Evolutionary conservation across 2,329 filamentous ascomycete genomes (phyloP).

Genomic region (Pseudocercospora fijiensis): DNA sequence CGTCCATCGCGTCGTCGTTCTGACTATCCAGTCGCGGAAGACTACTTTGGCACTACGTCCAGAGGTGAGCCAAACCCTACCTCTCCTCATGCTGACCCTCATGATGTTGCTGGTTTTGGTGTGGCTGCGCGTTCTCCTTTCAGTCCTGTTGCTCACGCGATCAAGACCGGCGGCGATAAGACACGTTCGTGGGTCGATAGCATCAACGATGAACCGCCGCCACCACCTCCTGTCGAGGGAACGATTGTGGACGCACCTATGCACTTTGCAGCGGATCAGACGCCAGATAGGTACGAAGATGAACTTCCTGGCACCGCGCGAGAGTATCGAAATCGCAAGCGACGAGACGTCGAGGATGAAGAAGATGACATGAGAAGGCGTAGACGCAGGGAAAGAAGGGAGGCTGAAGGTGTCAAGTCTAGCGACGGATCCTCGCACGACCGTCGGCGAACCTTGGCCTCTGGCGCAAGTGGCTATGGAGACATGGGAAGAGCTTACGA

Average conservation of each 20-base stretch:
- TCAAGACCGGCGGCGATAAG: conserved; percentile 45
- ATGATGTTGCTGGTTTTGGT: conserved; percentile 9
- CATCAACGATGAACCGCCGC: conserved; percentile 48
- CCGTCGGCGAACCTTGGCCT: conserved; percentile 32
- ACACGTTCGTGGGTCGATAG: conserved; percentile 52
- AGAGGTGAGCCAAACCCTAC: conserved; percentile 36
- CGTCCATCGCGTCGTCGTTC: conserved; percentile 34
- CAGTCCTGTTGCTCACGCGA: conserved; percentile 32
- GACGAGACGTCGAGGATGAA: conserved; percentile 27
- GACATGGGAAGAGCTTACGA: conserved; percentile 41
- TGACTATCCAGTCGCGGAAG: conserved; percentile 37
- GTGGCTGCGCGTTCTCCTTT: conserved; percentile 15
- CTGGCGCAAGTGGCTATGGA: conserved; percentile 35
- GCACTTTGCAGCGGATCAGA: conserved; percentile 32
- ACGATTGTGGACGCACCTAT: conserved; percentile 48
- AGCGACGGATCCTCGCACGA: conserved; percentile 38
- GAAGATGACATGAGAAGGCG: conserved; percentile 25
- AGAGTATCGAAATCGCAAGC: conserved; percentile 32
- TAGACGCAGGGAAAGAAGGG: conserved; percentile 23
- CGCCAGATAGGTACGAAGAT: conserved; percentile 28
- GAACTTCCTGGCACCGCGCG: conserved; percentile 33
- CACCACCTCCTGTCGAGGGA: conserved; percentile 47
- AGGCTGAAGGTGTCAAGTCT: conserved; percentile 31
- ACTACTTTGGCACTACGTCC: conserved; percentile 46
- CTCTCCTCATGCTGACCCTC: conserved; percentile 20